These are phyloP conservation scores for Marasmius fiardii DNA, from an alignment of 1,284 basidiomycete genomes.

Conservation along the genomic window DNA sequence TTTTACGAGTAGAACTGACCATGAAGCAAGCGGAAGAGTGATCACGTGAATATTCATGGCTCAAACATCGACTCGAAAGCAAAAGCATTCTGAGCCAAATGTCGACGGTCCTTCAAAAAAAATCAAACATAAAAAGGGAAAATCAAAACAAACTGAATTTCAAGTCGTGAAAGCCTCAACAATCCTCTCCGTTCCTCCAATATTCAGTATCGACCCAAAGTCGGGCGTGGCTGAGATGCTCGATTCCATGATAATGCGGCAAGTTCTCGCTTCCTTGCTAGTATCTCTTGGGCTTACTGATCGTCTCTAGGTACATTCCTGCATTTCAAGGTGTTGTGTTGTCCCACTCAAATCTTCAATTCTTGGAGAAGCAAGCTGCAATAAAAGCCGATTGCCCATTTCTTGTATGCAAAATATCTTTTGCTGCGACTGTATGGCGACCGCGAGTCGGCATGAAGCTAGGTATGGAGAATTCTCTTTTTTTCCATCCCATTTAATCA, in stretches of 20 bases:
- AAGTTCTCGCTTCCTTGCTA: background rate
- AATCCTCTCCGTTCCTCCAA: conserved; percentile 77
- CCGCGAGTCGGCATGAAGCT: conserved; percentile 85
- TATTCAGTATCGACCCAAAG: conserved; percentile 69
- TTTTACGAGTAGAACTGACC: conserved; percentile 11
- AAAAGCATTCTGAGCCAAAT: conserved; percentile 38
- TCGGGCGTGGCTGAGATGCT: conserved; percentile 84
- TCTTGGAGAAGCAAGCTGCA: conserved; percentile 64
- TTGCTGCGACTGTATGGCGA: conserved; percentile 88
- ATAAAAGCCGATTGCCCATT: conserved; percentile 89
- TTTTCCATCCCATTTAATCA: conserved; percentile 9
- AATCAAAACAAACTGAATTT: conserved; percentile 57
- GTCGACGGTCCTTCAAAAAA: conserved; percentile 27
- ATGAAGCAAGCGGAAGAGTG: conserved; percentile 12
- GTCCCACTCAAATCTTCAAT: conserved; percentile 77
- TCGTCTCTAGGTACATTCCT: conserved; percentile 77
- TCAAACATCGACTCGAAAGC: conserved; percentile 40
- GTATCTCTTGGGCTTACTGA: background rate
- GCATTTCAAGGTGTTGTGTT: conserved; percentile 87
- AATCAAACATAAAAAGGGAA: conserved; percentile 39
- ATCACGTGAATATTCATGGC: conserved; percentile 18
- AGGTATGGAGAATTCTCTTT: conserved; percentile 48
- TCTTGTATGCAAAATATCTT: conserved; percentile 71
- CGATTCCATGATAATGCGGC: conserved; percentile 94
- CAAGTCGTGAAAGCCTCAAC: conserved; percentile 64